Conservation (phyloP, 140 eudicot species). For the Flaveria floridana region DNA sequence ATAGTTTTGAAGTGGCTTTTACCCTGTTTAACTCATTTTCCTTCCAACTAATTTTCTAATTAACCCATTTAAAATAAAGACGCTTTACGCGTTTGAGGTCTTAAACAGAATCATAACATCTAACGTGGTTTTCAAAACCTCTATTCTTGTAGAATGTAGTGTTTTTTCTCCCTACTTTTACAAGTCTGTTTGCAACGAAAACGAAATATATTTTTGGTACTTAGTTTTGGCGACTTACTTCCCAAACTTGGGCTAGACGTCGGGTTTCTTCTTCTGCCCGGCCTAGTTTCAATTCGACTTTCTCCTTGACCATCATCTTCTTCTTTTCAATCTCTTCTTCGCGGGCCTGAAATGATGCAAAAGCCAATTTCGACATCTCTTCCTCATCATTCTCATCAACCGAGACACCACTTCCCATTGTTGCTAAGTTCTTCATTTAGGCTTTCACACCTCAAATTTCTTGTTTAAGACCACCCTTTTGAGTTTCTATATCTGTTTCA, state of each 20-base stretch:
- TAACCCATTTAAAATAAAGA: neutral
- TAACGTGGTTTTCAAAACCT: no score
- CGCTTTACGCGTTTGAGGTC: neutral
- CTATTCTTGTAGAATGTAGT: no score
- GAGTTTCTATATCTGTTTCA: conserved; percentile 19
- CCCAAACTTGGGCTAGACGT: conserved; percentile 74
- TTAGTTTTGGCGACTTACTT: conserved; percentile 37
- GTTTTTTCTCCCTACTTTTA: no score
- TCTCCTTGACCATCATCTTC: conserved; percentile 59
- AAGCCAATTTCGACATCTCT: conserved; percentile 46
- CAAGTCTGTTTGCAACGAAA: no score
- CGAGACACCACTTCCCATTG: conserved; percentile 43
- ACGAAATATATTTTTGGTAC: neutral
- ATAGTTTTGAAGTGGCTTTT: neutral
- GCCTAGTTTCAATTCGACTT: conserved; percentile 57
- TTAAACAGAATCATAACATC: neutral
- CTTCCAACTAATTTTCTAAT: neutral
- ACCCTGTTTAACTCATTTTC: neutral
- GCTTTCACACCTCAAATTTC: conserved; percentile 9
- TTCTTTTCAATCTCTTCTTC: conserved; percentile 76
- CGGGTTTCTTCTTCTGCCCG: conserved; percentile 65
- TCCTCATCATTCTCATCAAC: conserved; percentile 55
- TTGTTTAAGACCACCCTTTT: conserved; percentile 15
- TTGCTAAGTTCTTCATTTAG: conserved; percentile 49
- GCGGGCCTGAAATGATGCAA: conserved; percentile 61